Evolutionary conservation across 1,139 yeast genomes (phyloP), one percentile per base, ranked within the genome.

Genomic region (Groenewaldozyma auringiensis): DNA sequence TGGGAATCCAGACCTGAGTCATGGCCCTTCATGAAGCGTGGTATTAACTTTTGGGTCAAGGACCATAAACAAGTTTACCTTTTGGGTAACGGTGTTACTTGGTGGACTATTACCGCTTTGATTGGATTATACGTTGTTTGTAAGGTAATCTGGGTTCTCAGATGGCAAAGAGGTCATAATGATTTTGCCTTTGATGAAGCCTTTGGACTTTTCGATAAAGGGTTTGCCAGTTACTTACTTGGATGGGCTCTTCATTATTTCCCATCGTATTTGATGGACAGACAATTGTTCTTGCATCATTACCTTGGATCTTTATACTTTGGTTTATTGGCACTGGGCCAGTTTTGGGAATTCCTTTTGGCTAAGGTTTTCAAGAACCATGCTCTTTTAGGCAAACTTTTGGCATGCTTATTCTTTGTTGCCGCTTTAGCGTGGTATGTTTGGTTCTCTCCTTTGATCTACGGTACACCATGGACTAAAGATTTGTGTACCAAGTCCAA

Each of bases 261-360:
- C 56, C 98, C 98, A 51, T 89, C 92, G 48, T 89, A 78, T 71
- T 71, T 92, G 51, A 89, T 89, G 97, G 92, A 83, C 25, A 82
- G 97, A 67, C 97, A 88, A 68, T 70, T 92, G 66, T 89, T 89
- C 71, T 71, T 92, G 46, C 96, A 89, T 64, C 97, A 89, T 65
- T 89, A 92, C 64, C 71, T 92, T 55, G 96, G 96, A 47, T 87
- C 97, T 2, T 75, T 85, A 43, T 92, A 87, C 69, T 92, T 92
- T 66, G 62, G 92, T 40, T 74, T 89, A 47, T 73, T 92, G 54
- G 88, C 89, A 0, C 69, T 92, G 50, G 92, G 94, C 22, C 96
- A 88, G 62, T 72, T 78, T 49, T 75, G 88, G 56, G 96, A 92
- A 61, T 70, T 87, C 46, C 52, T 83, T 44, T 75, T 78, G 39